A percentile compares a stretch with the other conserved stretches of the same genome.
Evolutionary conservation across 2,329 filamentous ascomycete species (phyloP).

Genomic region (Penicillium sp.): DNA sequence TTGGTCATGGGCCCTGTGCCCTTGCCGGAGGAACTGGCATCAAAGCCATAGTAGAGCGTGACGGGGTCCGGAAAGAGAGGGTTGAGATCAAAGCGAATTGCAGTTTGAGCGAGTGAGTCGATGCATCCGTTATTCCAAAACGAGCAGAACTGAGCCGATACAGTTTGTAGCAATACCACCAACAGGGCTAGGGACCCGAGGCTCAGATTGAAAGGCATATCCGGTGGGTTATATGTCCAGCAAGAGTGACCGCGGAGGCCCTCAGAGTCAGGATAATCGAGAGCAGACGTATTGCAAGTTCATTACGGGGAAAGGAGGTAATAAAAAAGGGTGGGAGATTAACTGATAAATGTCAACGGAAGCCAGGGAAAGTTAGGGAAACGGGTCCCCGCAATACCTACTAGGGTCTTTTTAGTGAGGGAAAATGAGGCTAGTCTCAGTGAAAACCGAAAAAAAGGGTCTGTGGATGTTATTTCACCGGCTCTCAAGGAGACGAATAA

Average conservation of each 20-base stretch:
- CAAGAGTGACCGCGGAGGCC: conserved; percentile 25
- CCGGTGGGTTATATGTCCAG: neutral
- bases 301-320: conserved; percentile 14
- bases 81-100: conserved; percentile 34
- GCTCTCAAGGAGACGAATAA: neutral
- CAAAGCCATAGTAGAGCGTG: conserved; percentile 38
- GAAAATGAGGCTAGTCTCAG: neutral
- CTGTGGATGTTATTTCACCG: neutral
- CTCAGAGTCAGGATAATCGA: conserved; percentile 23
- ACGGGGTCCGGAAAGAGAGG: conserved; percentile 37
- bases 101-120: conserved; percentile 41
- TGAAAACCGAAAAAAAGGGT: neutral
- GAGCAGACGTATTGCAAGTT: conserved; percentile 26
- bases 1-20: conserved; percentile 38
- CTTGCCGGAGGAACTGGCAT: conserved; percentile 33
- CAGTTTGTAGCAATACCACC: conserved; percentile 22
- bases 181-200: conserved; percentile 13
- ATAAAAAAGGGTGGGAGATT: neutral
- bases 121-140: conserved; percentile 39
- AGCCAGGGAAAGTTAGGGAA: conserved; percentile 10
- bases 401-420: conserved; percentile 12
- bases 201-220: conserved; percentile 22
- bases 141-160: conserved; percentile 35
- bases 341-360: conserved; percentile 2
- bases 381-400: conserved; percentile 22